Conservation (phyloP, 495 filamentous ascomycete genomes). For the Schizothecium vesticola region DNA sequence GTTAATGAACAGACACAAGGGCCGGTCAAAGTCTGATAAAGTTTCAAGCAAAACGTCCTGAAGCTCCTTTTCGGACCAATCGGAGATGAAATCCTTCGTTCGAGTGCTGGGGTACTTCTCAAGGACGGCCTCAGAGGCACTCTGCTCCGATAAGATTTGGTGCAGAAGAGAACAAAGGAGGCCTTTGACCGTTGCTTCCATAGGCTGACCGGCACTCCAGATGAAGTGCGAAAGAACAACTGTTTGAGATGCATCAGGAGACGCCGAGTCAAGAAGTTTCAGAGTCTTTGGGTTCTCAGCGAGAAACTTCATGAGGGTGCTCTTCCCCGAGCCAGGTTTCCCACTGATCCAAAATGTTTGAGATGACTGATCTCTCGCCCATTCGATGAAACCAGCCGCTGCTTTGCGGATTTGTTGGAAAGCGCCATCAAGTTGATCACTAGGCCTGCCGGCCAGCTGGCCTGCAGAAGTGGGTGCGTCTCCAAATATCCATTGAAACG, state of each 20-base stretch:
- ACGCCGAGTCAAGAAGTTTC: background rate
- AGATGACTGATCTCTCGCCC: background rate
- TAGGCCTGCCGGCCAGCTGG: no score
- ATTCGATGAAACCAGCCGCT: background rate
- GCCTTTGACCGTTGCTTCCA: slow-evolving; percentile 12
- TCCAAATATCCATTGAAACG: slow-evolving; percentile 7
- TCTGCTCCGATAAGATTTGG: background rate
- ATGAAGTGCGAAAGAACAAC: slow-evolving; percentile 7
- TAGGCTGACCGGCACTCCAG: slow-evolving; percentile 9
- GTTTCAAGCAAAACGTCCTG: background rate
- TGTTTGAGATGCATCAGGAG: background rate
- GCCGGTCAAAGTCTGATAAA: background rate
- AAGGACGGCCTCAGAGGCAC: background rate
- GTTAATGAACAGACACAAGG: slow-evolving; percentile 5
- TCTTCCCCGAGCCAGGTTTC: slow-evolving; percentile 16
- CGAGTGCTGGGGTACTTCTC: background rate
- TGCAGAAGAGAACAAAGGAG: slow-evolving; percentile 9
- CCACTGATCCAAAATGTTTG: slow-evolving; percentile 10
- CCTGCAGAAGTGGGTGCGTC: background rate
- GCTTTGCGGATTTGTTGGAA: background rate
- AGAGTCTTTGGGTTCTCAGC: background rate
- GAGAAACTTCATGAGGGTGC: slow-evolving; percentile 16
- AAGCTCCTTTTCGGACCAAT: slow-evolving; percentile 3
- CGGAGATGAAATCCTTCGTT: background rate
- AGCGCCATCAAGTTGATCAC: background rate